Evolutionary conservation across 768 basidiomycete species (phyloP).

Genomic region (Termitomyces eurrhizus): DNA sequence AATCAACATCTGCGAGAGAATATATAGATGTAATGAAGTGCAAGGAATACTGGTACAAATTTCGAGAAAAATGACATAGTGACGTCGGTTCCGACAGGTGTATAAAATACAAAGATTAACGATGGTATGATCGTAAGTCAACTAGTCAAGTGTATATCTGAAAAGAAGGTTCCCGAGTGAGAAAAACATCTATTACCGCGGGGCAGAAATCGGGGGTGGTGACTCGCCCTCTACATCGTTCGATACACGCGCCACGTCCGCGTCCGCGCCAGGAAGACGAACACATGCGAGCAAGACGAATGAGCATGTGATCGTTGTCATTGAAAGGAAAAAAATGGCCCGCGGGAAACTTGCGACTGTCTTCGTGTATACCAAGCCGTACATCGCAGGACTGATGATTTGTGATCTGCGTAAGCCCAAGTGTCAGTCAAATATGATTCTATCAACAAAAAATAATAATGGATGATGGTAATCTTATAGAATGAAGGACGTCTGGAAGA

Average conservation of each 20-base stretch:
- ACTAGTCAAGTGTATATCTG: not conserved
- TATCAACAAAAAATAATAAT: not conserved
- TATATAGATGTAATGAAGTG: no score
- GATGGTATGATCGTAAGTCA: not conserved
- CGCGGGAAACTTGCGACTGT: conserved; percentile 71
- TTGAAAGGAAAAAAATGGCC: conserved; percentile 62
- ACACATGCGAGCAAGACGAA: conserved; percentile 46
- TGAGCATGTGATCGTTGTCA: conserved; percentile 34
- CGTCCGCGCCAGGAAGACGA: conserved; percentile 26
- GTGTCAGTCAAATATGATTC: not conserved
- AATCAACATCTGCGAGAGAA: no score
- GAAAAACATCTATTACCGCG: not conserved
- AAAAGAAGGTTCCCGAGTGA: not conserved
- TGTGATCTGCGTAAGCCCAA: conserved; percentile 42
- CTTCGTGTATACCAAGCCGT: conserved; percentile 64
- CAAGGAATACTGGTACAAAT: not conserved
- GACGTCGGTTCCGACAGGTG: no score
- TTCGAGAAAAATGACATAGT: not conserved
- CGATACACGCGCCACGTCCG: not conserved
- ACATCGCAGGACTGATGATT: conserved; percentile 69
- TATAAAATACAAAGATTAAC: not conserved
- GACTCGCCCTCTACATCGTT: not conserved
- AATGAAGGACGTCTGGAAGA: not conserved
- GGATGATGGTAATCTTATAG: not conserved
- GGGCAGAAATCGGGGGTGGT: not conserved